These are phyloP conservation scores for Cercis canadensis DNA, from an alignment of 306 rosid genomes.

Conservation along the genomic window DNA sequence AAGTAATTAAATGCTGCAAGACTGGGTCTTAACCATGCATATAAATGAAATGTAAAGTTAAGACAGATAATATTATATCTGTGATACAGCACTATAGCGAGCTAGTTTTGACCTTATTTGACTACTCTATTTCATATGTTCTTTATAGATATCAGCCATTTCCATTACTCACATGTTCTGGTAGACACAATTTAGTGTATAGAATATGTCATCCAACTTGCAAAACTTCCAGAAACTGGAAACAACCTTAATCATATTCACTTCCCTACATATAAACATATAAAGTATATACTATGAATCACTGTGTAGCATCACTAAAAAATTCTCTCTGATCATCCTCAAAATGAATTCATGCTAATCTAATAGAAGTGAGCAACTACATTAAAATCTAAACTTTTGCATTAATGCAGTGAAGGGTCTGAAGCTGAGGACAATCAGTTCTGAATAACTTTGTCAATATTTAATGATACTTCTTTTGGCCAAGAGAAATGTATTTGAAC, in stretches of 20 bases:
- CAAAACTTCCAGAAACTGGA: neutral
- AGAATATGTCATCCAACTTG: neutral
- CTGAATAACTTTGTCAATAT: too few species aligned
- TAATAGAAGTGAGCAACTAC: too few species aligned
- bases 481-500: too few species aligned
- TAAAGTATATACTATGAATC: neutral
- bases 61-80: neutral
- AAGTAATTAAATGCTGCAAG: too few species aligned
- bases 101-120: neutral
- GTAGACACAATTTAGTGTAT: neutral
- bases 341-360: too few species aligned
- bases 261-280: neutral
- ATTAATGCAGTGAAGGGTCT: too few species aligned
- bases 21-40: constrained; percentile 7
- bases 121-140: neutral
- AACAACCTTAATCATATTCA: neutral
- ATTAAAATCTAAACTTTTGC: too few species aligned
- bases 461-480: too few species aligned
- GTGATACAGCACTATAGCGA: neutral
- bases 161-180: neutral
- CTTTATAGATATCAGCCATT: neutral
- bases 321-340: constrained; percentile 5
- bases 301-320: neutral
- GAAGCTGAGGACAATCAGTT: too few species aligned
- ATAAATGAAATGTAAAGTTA: constrained; percentile 21